Conservation (phyloP, 2,329 filamentous ascomycete genomes). For the Emydomyces testavorans region DNA sequence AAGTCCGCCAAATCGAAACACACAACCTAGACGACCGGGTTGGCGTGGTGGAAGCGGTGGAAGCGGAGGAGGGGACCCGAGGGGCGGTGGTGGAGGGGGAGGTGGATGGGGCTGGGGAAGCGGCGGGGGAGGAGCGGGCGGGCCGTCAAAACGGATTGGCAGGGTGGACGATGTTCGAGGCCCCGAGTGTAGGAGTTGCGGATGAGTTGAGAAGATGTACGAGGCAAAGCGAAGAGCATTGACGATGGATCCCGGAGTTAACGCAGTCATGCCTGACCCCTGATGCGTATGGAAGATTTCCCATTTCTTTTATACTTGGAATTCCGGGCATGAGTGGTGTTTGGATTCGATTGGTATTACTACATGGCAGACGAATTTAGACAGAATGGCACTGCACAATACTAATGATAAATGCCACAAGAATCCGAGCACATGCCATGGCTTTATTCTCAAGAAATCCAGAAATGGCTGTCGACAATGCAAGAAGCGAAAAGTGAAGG, state of each 20-base stretch:
- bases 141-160: conserved; percentile 30
- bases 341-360: too few species aligned
- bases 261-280: too few species aligned
- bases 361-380: too few species aligned
- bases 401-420: background rate
- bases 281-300: too few species aligned
- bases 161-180: conserved; percentile 39
- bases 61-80: conserved; percentile 18
- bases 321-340: too few species aligned
- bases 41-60: conserved; percentile 21
- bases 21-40: conserved; percentile 14
- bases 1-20: conserved; percentile 22
- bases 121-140: conserved; percentile 20
- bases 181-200: conserved; percentile 39
- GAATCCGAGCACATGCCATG: background rate
- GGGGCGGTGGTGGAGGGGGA: conserved; percentile 18
- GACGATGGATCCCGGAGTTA: too few species aligned
- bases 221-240: too few species aligned
- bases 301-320: too few species aligned
- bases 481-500: conserved; percentile 17
- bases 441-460: conserved; percentile 11
- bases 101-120: conserved; percentile 21
- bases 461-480: conserved; percentile 16
- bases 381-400: too few species aligned
- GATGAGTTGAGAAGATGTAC: conserved; percentile 18